Percentiles rank a stretch among this genome's conserved stretches.
Evolutionary conservation across 306 rosid genomes (phyloP).

Genomic region (Senna tora): DNA sequence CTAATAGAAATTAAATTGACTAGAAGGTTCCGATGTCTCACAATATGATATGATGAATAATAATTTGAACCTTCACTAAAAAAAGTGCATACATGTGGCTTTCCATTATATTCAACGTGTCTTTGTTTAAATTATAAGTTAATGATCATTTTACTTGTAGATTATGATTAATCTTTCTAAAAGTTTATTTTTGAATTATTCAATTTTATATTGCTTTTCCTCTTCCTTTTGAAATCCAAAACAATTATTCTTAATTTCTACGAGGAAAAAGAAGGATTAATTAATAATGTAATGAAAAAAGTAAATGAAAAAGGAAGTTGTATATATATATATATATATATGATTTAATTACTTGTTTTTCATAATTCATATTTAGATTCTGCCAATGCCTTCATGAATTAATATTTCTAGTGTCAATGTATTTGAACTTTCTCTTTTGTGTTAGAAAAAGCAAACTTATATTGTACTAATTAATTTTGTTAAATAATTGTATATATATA

Average conservation of each 20-base stretch:
- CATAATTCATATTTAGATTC: neutral
- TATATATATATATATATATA: neutral
- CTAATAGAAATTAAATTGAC: too few relatives aligned
- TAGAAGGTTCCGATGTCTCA: too few relatives aligned
- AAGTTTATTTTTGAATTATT: conserved; percentile 22
- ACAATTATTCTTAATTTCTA: neutral
- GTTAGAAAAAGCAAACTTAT: conserved; percentile 5
- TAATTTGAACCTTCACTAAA: too few relatives aligned
- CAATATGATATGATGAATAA: too few relatives aligned
- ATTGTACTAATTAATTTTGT: neutral
- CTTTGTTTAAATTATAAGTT: too few relatives aligned
- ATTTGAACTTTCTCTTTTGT: conserved; percentile 7
- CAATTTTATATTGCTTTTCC: conserved; percentile 12
- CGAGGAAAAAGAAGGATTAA: conserved; percentile 25
- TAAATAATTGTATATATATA: conserved; percentile 12
- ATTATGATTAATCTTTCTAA: too few relatives aligned
- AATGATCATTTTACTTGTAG: too few relatives aligned
- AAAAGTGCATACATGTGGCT: too few relatives aligned
- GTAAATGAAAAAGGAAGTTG: neutral
- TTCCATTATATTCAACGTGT: too few relatives aligned
- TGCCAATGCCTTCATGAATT: neutral
- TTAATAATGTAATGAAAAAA: conserved; percentile 3
- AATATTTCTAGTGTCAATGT: conserved; percentile 8
- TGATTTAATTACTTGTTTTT: neutral
- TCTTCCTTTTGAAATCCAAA: conserved; percentile 14